phyloP scores from a whole-genome alignment of 2,329 filamentous ascomycete species.

The Colletotrichum filicis region DNA sequence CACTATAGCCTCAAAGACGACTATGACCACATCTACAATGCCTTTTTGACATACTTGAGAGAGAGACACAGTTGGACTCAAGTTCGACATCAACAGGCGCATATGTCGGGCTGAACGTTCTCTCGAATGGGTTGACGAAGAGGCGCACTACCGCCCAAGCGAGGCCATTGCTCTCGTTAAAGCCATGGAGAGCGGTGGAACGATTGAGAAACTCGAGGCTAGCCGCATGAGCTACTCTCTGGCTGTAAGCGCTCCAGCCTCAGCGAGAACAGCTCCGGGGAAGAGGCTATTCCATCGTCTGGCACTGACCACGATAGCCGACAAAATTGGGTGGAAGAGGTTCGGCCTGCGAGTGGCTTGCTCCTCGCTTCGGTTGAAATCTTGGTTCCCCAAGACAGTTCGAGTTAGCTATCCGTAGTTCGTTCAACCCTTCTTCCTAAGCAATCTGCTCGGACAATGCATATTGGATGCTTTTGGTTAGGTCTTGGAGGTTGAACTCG shows the following conservation, averaged over 20 bases:
- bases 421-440: not conserved
- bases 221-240: not conserved
- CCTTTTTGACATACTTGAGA: slow-evolving; percentile 25
- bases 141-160: slow-evolving; percentile 38
- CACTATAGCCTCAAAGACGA: slow-evolving; percentile 39
- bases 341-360: not conserved
- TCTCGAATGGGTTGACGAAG: slow-evolving; percentile 40
- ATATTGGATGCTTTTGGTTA: not conserved
- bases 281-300: not conserved
- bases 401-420: not conserved
- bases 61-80: slow-evolving; percentile 39
- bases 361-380: not conserved
- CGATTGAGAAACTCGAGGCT: slow-evolving; percentile 14
- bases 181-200: slow-evolving; percentile 29
- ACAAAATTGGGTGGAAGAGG: not conserved
- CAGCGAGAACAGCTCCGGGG: not conserved
- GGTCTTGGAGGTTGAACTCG: slow-evolving; percentile 16
- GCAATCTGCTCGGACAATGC: not conserved
- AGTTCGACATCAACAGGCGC: not conserved
- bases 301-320: not conserved
- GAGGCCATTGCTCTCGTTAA: slow-evolving; percentile 35
- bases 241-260: slow-evolving; percentile 9
- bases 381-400: not conserved
- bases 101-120: slow-evolving; percentile 5
- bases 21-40: slow-evolving; percentile 38